Conservation (phyloP, 495 filamentous ascomycete species). For the Chlorociboria aeruginascens region DNA sequence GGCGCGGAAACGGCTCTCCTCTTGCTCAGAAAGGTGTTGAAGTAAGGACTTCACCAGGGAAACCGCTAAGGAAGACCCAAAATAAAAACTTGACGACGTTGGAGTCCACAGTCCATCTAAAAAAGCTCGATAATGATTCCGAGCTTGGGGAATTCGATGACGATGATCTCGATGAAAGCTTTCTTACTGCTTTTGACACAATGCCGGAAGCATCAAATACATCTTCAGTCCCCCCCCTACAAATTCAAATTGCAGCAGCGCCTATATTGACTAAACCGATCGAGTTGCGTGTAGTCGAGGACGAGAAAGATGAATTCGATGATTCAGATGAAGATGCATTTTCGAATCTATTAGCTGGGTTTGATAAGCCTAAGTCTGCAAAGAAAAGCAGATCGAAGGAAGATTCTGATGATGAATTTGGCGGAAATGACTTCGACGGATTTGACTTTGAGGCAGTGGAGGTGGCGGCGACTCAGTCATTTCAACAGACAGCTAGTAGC, state of each 20-base stretch:
- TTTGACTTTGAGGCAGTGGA: slow-evolving; percentile 56
- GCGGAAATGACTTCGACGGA: slow-evolving; percentile 56
- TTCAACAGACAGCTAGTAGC: slow-evolving; percentile 15
- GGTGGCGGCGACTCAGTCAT: slow-evolving; percentile 40
- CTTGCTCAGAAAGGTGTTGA: background rate
- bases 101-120: background rate
- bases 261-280: background rate
- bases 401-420: slow-evolving; percentile 28
- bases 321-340: slow-evolving; percentile 51
- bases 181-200: slow-evolving; percentile 3
- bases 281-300: slow-evolving; percentile 9
- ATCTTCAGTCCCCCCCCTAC: slow-evolving; percentile 1
- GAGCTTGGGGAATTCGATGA: slow-evolving; percentile 45
- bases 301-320: slow-evolving; percentile 39
- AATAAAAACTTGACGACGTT: no score
- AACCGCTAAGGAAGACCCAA: background rate
- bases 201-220: background rate
- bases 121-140: slow-evolving; percentile 25
- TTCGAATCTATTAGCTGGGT: slow-evolving; percentile 41
- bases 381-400: background rate
- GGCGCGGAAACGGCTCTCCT: background rate
- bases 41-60: background rate
- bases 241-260: background rate
- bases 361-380: slow-evolving; percentile 28
- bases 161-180: slow-evolving; percentile 43